Percentiles rank a stretch among this genome's conserved stretches.
These are phyloP conservation scores for Lepidium sativum DNA, from an alignment of 345 rosid genomes.

Conservation along the genomic window DNA sequence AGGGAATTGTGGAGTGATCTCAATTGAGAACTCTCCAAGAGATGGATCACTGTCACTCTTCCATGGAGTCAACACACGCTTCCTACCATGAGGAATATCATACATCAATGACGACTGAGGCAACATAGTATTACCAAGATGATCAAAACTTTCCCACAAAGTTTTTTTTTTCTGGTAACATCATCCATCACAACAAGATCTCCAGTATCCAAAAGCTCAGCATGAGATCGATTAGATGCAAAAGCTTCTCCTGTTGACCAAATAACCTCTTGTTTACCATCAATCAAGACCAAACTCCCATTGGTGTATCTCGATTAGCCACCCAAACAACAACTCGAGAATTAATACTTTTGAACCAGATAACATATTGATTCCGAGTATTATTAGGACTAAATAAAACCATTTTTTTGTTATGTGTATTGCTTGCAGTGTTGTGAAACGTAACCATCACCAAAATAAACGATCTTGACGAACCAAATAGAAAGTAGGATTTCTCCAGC, in stretches of 20 bases:
- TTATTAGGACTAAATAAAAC: slow-evolving; percentile 25
- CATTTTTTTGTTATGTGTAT: too few species aligned
- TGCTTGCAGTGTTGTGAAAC: too few species aligned
- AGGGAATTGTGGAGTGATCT: slow-evolving; percentile 21
- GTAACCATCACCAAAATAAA: too few species aligned
- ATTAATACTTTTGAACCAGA: slow-evolving; percentile 30
- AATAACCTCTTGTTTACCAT: neutral
- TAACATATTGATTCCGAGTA: slow-evolving; percentile 25
- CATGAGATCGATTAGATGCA: slow-evolving; percentile 5
- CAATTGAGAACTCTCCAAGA: slow-evolving; percentile 12
- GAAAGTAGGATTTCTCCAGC: too few species aligned
- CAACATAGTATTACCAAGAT: slow-evolving; percentile 22
- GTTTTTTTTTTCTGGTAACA: neutral
- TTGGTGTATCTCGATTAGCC: slow-evolving; percentile 17
- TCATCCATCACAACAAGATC: slow-evolving; percentile 18
- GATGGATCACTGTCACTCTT: slow-evolving; percentile 16
- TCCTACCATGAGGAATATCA: slow-evolving; percentile 4
- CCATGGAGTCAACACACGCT: slow-evolving; percentile 21
- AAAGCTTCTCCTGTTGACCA: slow-evolving; percentile 17
- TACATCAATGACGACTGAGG: slow-evolving; percentile 18
- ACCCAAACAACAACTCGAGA: slow-evolving; percentile 31
- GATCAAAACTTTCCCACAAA: slow-evolving; percentile 26
- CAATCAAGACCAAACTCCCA: slow-evolving; percentile 15
- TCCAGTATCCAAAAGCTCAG: slow-evolving; percentile 18
- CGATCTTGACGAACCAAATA: too few species aligned